phyloP scores from a whole-genome alignment of 345 rosid species.

The Viola odorata region DNA sequence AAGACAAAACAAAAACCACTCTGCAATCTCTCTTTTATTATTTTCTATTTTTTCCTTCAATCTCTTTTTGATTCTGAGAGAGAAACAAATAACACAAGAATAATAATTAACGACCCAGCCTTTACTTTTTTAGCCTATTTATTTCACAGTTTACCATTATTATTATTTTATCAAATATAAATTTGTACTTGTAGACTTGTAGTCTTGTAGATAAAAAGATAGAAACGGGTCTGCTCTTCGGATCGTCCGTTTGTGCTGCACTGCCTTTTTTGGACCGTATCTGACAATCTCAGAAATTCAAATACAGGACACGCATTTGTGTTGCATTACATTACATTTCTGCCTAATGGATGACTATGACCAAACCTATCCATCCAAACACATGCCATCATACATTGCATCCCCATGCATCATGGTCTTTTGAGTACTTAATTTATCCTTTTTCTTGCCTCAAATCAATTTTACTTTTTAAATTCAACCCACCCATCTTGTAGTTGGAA shows the following conservation, averaged over 20 bases:
- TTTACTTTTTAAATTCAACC: too few relatives aligned
- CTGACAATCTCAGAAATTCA: background rate
- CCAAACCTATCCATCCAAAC: too few relatives aligned
- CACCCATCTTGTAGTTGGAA: too few relatives aligned
- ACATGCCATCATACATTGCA: too few relatives aligned
- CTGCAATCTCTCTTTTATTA: background rate
- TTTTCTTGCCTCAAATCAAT: too few relatives aligned
- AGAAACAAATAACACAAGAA: slow-evolving; percentile 10
- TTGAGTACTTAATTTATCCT: too few relatives aligned
- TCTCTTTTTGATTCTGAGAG: background rate
- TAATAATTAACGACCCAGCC: background rate
- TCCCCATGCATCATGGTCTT: too few relatives aligned
- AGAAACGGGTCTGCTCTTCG: slow-evolving; percentile 13
- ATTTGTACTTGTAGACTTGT: background rate
- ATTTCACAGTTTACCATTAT: background rate
- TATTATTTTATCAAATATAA: background rate
- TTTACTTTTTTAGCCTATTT: slow-evolving; percentile 7
- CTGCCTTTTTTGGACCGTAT: slow-evolving; percentile 31
- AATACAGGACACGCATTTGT: too few relatives aligned
- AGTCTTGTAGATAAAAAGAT: slow-evolving; percentile 7
- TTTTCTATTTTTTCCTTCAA: too few relatives aligned
- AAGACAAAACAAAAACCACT: slow-evolving; percentile 5
- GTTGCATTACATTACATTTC: too few relatives aligned
- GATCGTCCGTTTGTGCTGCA: slow-evolving; percentile 38
- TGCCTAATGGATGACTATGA: too few relatives aligned